These are phyloP conservation scores for Bruguiera sexangula DNA, from an alignment of 345 rosid genomes.

Conservation along the genomic window DNA sequence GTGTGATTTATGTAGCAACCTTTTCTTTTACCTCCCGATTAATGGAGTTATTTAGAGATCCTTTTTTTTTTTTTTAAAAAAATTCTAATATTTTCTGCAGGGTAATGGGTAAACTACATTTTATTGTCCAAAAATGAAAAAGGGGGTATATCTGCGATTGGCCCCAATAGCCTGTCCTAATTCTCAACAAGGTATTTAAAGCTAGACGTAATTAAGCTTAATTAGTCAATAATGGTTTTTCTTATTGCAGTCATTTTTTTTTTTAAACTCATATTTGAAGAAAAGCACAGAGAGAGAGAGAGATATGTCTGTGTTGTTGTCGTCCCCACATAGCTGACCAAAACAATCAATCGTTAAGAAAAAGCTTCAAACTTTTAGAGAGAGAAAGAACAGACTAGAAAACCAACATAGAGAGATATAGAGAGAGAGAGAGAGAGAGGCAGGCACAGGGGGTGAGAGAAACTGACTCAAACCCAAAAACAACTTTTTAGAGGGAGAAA, in stretches of 20 bases:
- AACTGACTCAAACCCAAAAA: not conserved
- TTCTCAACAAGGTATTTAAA: not conserved
- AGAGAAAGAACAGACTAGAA: constrained; percentile 5
- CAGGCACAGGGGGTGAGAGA: not conserved
- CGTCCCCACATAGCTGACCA: constrained; percentile 19
- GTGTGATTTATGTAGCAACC: too few species aligned
- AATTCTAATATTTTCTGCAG: too few species aligned
- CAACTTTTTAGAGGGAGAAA: constrained; percentile 7
- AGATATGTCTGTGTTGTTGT: constrained; percentile 6
- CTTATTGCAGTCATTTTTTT: not conserved
- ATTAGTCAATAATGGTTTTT: constrained; percentile 13
- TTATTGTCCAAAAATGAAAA: too few species aligned
- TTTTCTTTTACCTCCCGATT: too few species aligned
- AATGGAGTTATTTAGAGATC: too few species aligned
- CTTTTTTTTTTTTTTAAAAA: too few species aligned
- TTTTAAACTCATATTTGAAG: not conserved
- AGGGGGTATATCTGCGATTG: constrained; percentile 9
- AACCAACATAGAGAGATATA: constrained; percentile 2
- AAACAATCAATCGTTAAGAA: not conserved
- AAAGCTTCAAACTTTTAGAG: constrained; percentile 5
- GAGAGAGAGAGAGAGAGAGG: not conserved
- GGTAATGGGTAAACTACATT: too few species aligned
- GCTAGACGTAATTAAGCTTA: constrained; percentile 7
- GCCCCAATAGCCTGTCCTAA: not conserved
- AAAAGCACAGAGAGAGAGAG: not conserved